phyloP scores from a whole-genome alignment of 345 rosid genomes.

The Bruguiera sexangula region DNA sequence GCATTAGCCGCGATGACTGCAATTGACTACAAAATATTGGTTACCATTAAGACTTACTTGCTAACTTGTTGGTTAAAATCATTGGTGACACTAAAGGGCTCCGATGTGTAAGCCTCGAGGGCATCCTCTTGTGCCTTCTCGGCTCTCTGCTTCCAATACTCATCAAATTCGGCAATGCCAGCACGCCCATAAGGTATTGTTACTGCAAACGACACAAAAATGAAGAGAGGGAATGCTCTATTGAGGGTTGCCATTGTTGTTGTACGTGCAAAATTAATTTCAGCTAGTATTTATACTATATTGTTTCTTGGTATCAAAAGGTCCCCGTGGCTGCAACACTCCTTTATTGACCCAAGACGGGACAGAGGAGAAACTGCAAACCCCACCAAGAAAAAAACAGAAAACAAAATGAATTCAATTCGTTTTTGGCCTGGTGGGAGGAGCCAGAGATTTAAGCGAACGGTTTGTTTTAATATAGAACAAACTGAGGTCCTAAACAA shows the following conservation, averaged over 20 bases:
- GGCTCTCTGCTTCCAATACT: constrained; percentile 4
- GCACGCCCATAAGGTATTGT: neutral
- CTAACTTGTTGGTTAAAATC: constrained; percentile 3
- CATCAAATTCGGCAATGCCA: neutral
- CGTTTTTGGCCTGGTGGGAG: too few species aligned
- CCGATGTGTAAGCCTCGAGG: constrained; percentile 3
- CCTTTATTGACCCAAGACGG: neutral
- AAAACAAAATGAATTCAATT: too few species aligned
- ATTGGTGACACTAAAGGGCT: constrained; percentile 2
- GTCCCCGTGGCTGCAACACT: neutral
- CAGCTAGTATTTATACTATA: too few species aligned
- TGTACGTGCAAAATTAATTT: too few species aligned
- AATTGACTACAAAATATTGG: too few species aligned
- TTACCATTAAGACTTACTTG: neutral
- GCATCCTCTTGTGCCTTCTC: neutral
- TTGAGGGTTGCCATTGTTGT: neutral
- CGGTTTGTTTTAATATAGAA: too few species aligned
- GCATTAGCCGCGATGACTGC: too few species aligned
- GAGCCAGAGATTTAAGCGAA: too few species aligned
- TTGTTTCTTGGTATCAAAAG: too few species aligned
- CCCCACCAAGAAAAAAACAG: neutral
- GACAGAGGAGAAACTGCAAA: neutral
- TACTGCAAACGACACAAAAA: neutral
- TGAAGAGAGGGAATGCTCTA: neutral
- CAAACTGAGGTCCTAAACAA: too few species aligned